Conservation (phyloP, 2,329 filamentous ascomycete genomes). For the Chaetomium globosum region DNA sequence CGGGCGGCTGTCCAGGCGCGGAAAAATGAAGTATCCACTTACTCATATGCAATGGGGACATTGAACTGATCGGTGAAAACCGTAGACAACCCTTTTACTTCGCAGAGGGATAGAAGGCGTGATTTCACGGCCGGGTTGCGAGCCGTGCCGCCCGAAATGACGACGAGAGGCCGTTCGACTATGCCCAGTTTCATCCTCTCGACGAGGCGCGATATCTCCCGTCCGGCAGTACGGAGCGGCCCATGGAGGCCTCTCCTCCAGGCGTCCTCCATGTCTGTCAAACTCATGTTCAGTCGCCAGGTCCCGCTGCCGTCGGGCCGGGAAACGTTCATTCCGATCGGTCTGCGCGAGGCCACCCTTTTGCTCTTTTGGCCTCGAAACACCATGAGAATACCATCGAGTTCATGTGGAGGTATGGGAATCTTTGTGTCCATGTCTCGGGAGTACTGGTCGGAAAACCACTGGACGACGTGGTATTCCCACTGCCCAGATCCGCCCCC, state of each 20-base stretch:
- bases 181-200: not conserved
- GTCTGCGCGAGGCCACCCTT: not conserved
- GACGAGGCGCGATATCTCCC: not conserved
- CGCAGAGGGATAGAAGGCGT: not conserved
- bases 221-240: not conserved
- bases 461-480: not conserved
- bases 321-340: not conserved
- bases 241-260: not conserved
- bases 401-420: not conserved
- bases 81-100: not conserved
- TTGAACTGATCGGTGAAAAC: not conserved
- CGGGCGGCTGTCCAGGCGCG: not conserved
- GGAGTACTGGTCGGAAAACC: not conserved
- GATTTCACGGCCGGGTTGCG: constrained; percentile 1
- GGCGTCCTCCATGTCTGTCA: not conserved
- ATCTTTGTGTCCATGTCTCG: not conserved
- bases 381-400: not conserved
- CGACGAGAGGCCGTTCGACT: not conserved
- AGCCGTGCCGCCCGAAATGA: not conserved
- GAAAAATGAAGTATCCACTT: not conserved
- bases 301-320: not conserved
- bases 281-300: not conserved
- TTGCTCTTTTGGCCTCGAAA: not conserved
- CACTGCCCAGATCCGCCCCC: not conserved
- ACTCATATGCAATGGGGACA: not conserved